A percentile compares a stretch with the other conserved stretches of the same genome.
Evolutionary conservation across 208 protist genomes (phyloP).

Genomic region (Trypanosoma boissoni): DNA sequence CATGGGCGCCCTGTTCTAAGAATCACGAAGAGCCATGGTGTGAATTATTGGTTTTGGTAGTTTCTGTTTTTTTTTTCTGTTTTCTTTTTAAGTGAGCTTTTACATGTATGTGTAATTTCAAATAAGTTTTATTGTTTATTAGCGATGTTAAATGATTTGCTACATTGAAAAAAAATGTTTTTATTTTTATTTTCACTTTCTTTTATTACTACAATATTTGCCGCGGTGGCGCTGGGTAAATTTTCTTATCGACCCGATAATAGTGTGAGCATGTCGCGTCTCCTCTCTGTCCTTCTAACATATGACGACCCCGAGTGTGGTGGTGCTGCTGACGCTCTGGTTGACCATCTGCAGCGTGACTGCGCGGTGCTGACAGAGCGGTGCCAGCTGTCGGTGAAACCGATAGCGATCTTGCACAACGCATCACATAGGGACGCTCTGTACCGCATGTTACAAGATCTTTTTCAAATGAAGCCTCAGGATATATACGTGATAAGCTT

Average conservation of each 20-base stretch:
- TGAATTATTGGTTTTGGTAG: not conserved
- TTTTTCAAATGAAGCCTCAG: conserved; percentile 69
- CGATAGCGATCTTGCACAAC: conserved; percentile 57
- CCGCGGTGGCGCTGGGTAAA: not conserved
- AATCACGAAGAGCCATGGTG: not conserved
- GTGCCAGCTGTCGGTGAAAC: conserved; percentile 62
- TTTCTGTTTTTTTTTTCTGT: conserved; percentile 24
- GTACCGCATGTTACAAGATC: conserved; percentile 64
- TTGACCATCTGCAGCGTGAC: conserved; percentile 76
- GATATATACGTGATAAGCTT: conserved; percentile 80
- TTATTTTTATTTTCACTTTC: conserved; percentile 3
- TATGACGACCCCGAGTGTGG: conserved; percentile 89
- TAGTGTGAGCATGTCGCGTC: conserved; percentile 19
- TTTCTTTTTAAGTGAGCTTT: conserved; percentile 13
- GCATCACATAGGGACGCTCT: conserved; percentile 73
- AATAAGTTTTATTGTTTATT: not conserved
- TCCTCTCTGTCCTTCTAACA: conserved; percentile 70
- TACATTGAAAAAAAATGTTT: not conserved
- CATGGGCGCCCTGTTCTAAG: conserved; percentile 85
- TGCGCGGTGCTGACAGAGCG: conserved; percentile 33
- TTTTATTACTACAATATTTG: not conserved
- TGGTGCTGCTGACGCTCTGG: conserved; percentile 77
- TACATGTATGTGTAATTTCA: conserved; percentile 18
- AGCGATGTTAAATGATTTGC: not conserved
- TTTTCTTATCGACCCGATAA: not conserved